Percentiles rank a stretch among this genome's conserved stretches.
phyloP scores from a whole-genome alignment of 2,329 filamentous ascomycete species.

The Didymella lethalis region DNA sequence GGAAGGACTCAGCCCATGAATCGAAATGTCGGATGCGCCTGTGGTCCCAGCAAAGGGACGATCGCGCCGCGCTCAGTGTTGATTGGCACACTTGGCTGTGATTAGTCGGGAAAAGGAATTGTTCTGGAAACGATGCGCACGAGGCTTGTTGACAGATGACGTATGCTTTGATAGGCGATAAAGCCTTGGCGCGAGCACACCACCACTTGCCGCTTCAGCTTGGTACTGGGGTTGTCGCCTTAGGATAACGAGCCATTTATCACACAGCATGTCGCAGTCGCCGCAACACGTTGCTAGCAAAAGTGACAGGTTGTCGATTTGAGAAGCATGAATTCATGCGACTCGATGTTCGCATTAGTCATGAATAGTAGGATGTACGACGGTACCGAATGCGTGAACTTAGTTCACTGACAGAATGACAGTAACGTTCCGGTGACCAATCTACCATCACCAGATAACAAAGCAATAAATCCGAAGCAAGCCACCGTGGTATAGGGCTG shows the following conservation, averaged over 20 bases:
- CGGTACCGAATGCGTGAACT: constrained; percentile 22
- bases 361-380: constrained; percentile 23
- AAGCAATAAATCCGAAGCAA: constrained; percentile 32
- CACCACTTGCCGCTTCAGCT: background rate
- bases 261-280: background rate
- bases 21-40: constrained; percentile 8
- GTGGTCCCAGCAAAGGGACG: constrained; percentile 6
- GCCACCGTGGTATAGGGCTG: constrained; percentile 47
- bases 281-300: background rate
- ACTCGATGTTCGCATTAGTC: constrained; percentile 26
- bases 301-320: constrained; percentile 14
- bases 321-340: constrained; percentile 47
- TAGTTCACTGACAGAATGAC: constrained; percentile 27
- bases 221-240: background rate
- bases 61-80: constrained; percentile 12
- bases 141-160: constrained; percentile 11
- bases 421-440: background rate
- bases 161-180: constrained; percentile 11
- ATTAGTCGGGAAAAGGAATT: constrained; percentile 9
- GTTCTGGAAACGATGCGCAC: constrained; percentile 15
- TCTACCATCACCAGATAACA: constrained; percentile 20
- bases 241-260: background rate
- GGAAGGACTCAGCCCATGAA: constrained; percentile 7
- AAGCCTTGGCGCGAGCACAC: constrained; percentile 11
- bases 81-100: constrained; percentile 12